These are phyloP conservation scores for Argentina anserina DNA, from an alignment of 306 rosid species.

Conservation along the genomic window DNA sequence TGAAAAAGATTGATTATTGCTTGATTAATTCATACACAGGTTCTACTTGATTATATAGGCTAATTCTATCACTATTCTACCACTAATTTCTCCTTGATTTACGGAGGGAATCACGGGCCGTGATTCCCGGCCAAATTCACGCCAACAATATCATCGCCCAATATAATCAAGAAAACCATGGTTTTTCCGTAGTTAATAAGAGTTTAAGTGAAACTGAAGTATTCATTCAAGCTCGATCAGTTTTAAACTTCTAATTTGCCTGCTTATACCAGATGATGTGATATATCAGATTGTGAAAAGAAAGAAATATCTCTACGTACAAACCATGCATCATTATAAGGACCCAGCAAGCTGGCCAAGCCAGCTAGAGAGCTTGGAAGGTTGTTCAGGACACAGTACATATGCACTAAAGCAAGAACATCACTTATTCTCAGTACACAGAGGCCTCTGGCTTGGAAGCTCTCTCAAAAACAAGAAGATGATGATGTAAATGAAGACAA, in stretches of 20 bases:
- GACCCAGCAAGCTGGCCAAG: conserved; percentile 24
- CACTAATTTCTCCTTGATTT: too few relatives aligned
- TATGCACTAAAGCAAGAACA: conserved; percentile 24
- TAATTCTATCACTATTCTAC: too few relatives aligned
- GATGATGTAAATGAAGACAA: conserved; percentile 13
- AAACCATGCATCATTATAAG: conserved; percentile 45
- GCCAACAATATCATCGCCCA: too few relatives aligned
- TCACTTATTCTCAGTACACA: conserved; percentile 30
- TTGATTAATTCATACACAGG: too few relatives aligned
- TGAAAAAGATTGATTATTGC: too few relatives aligned
- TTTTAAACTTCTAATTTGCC: background rate
- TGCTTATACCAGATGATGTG: background rate
- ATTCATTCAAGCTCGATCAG: background rate
- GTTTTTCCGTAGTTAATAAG: background rate
- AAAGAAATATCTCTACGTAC: background rate
- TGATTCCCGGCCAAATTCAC: too few relatives aligned
- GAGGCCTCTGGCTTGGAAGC: conserved; percentile 26
- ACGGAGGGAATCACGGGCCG: too few relatives aligned
- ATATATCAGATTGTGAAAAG: background rate
- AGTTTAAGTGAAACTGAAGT: background rate
- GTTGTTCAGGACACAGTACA: conserved; percentile 54
- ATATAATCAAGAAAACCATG: conserved; percentile 7
- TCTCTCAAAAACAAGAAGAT: background rate
- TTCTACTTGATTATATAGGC: too few relatives aligned
- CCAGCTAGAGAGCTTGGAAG: conserved; percentile 55